A percentile compares a stretch with the other conserved stretches of the same genome.
Evolutionary conservation across 345 rosid genomes (phyloP).

Genomic region (Aethionema arabicum): DNA sequence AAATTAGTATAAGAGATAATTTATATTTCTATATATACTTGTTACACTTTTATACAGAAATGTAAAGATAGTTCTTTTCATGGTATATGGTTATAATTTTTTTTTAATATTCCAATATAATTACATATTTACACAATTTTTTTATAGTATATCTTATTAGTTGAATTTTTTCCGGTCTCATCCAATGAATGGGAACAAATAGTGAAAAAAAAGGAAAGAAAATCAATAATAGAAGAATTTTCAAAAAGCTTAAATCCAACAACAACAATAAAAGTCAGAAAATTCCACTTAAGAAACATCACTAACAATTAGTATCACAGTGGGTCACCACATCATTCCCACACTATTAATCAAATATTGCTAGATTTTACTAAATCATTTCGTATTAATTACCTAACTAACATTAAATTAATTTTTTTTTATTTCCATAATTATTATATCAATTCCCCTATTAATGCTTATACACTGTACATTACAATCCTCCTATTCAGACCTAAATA

Average conservation of each 20-base stretch:
- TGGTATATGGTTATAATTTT: too few relatives aligned
- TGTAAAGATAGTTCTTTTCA: too few relatives aligned
- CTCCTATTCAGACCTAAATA: background rate
- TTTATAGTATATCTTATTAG: too few relatives aligned
- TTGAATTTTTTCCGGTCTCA: too few relatives aligned
- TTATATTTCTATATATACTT: too few relatives aligned
- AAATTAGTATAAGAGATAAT: too few relatives aligned
- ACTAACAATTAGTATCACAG: conserved; percentile 34
- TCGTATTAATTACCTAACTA: background rate
- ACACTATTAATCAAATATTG: conserved; percentile 32
- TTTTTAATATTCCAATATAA: too few relatives aligned
- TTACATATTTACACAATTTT: too few relatives aligned
- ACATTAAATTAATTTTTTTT: background rate
- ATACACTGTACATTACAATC: background rate
- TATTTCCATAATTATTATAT: background rate
- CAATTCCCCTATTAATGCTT: background rate
- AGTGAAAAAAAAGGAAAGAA: background rate
- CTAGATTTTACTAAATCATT: conserved; percentile 24
- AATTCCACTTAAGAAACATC: conserved; percentile 33
- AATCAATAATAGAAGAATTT: conserved; percentile 15
- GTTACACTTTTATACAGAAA: too few relatives aligned
- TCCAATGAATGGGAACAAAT: conserved; percentile 21
- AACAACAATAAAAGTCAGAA: conserved; percentile 23
- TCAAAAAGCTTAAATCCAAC: conserved; percentile 13
- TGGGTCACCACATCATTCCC: conserved; percentile 44